phyloP scores from a whole-genome alignment of 345 rosid species.

The Diplotaxis tenuifolia region DNA sequence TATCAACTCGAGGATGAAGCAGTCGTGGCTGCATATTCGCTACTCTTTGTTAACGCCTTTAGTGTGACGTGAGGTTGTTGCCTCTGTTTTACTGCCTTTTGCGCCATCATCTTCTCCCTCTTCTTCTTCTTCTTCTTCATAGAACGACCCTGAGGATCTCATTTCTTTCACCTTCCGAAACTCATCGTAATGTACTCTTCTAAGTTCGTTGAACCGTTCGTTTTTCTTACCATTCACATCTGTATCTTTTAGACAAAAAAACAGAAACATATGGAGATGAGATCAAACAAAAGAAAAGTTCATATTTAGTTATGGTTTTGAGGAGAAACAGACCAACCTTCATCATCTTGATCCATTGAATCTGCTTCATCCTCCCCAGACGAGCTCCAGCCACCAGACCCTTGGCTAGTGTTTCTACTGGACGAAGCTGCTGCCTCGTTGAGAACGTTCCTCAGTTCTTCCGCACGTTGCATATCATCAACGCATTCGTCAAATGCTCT shows the following conservation, averaged over 20 bases:
- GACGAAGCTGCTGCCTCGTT: conserved; percentile 73
- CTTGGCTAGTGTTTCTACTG: conserved; percentile 43
- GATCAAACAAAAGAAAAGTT: neutral
- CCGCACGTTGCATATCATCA: conserved; percentile 61
- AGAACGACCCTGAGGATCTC: conserved; percentile 57
- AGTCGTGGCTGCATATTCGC: conserved; percentile 31
- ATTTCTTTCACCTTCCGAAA: conserved; percentile 80
- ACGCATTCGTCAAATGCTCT: conserved; percentile 55
- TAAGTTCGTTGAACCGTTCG: conserved; percentile 67
- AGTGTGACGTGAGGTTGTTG: conserved; percentile 44
- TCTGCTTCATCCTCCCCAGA: conserved; percentile 94
- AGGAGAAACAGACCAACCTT: conserved; percentile 49
- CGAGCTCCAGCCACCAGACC: conserved; percentile 75
- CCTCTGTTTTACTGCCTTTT: conserved; percentile 30
- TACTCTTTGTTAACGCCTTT: conserved; percentile 49
- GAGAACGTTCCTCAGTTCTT: conserved; percentile 62
- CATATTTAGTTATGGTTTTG: neutral
- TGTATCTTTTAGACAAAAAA: conserved; percentile 24
- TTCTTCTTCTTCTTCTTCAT: conserved; percentile 63
- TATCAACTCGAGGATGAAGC: conserved; percentile 22
- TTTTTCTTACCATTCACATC: conserved; percentile 44
- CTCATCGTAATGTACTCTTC: conserved; percentile 88
- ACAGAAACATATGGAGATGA: neutral
- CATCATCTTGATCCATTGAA: conserved; percentile 69
- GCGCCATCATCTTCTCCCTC: conserved; percentile 36